Evolutionary conservation across 2,329 filamentous ascomycete species (phyloP).

Genomic region (Tolypocladium amazonense): DNA sequence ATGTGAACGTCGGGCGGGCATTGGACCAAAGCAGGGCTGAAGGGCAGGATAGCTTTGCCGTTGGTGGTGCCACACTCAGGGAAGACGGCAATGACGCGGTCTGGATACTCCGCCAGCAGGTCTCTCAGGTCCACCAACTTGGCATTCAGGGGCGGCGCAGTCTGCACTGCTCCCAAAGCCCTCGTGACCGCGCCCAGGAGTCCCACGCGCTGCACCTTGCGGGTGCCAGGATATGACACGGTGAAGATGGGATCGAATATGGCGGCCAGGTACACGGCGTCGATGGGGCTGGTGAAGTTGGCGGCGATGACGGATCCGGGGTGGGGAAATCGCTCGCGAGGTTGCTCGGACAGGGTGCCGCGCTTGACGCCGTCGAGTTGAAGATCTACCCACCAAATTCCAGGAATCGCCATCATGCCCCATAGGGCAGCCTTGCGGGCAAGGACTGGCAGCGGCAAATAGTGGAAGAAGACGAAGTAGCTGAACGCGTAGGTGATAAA

Average conservation of each 20-base stretch:
- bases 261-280: constrained; percentile 85
- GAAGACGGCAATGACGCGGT: constrained; percentile 73
- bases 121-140: constrained; percentile 50
- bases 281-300: constrained; percentile 85
- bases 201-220: constrained; percentile 65
- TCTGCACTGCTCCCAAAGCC: constrained; percentile 53
- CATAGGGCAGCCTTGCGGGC: constrained; percentile 78
- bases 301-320: constrained; percentile 76
- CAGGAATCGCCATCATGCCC: constrained; percentile 77
- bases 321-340: constrained; percentile 63
- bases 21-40: constrained; percentile 66
- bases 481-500: constrained; percentile 55
- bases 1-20: constrained; percentile 60
- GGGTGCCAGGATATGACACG: constrained; percentile 64
- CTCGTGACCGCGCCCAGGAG: constrained; percentile 65
- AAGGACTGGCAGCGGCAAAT: constrained; percentile 54
- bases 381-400: constrained; percentile 98
- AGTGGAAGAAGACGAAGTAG: constrained; percentile 77
- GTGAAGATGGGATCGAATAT: constrained; percentile 97
- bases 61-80: constrained; percentile 94
- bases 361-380: constrained; percentile 94
- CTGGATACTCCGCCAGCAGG: constrained; percentile 58
- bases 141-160: constrained; percentile 31
- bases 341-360: constrained; percentile 71
- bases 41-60: constrained; percentile 76